Conservation (phyloP, 2,329 filamentous ascomycete species). For the Fusarium keratoplasticum region DNA sequence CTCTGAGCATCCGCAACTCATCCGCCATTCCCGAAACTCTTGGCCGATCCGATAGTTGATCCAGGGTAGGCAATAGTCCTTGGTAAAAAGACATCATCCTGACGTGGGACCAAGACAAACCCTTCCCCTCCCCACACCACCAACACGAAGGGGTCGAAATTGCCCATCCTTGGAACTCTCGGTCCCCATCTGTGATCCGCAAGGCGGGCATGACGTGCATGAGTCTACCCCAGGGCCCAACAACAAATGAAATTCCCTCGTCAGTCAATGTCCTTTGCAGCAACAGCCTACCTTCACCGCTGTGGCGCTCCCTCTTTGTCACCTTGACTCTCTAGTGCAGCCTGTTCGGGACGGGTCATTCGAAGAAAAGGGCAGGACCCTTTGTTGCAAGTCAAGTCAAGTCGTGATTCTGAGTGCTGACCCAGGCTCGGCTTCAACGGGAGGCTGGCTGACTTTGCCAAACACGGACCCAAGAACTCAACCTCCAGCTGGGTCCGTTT, state of each 20-base stretch:
- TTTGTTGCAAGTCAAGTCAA: neutral
- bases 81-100: slow-evolving; percentile 31
- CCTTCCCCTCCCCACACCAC: slow-evolving; percentile 31
- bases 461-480: neutral
- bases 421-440: neutral
- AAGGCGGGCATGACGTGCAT: slow-evolving; percentile 41
- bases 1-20: slow-evolving; percentile 11
- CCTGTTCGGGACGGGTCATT: neutral
- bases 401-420: neutral
- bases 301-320: slow-evolving; percentile 5
- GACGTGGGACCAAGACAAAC: slow-evolving; percentile 27
- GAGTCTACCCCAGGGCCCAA: slow-evolving; percentile 29
- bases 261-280: neutral
- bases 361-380: slow-evolving; percentile 1
- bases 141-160: slow-evolving; percentile 10
- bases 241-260: slow-evolving; percentile 17
- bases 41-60: slow-evolving; percentile 2
- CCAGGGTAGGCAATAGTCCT: slow-evolving; percentile 21
- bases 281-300: neutral
- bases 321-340: neutral
- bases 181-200: slow-evolving; percentile 27
- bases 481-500: neutral
- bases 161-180: slow-evolving; percentile 1
- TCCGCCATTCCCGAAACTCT: slow-evolving; percentile 21
- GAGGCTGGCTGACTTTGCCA: slow-evolving; percentile 5